Evolutionary conservation across 2,329 filamentous ascomycete species (phyloP).

Genomic region (Diaporthe australafricana): DNA sequence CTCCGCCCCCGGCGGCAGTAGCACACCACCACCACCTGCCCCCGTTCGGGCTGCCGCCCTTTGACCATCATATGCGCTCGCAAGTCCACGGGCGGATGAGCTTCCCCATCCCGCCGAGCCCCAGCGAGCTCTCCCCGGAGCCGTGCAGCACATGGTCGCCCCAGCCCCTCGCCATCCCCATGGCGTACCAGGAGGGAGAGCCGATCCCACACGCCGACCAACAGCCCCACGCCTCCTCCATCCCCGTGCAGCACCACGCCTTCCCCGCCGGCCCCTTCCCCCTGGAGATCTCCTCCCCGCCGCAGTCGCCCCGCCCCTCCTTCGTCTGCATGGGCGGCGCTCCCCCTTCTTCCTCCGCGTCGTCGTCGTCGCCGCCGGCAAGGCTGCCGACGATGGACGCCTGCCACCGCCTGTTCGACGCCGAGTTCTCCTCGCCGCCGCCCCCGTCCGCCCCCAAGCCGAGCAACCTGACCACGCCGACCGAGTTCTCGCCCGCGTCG

Average conservation of each 20-base stretch:
- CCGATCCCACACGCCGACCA: background rate
- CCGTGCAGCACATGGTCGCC: background rate
- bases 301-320: background rate
- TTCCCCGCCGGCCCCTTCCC: background rate
- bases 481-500: conserved; percentile 30
- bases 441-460: conserved; percentile 26
- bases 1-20: background rate
- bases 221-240: background rate
- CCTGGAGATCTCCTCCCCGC: background rate
- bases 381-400: background rate
- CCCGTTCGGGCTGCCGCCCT: background rate
- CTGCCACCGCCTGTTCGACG: background rate
- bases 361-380: background rate
- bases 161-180: background rate
- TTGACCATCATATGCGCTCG: background rate
- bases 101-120: background rate
- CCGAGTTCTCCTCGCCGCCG: background rate
- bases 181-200: background rate
- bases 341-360: background rate
- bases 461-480: conserved; percentile 37
- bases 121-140: background rate
- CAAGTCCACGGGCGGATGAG: background rate
- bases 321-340: conserved; percentile 4
- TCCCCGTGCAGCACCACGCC: background rate
- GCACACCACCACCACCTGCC: background rate